These are phyloP conservation scores for Mucor indicus DNA, from an alignment of 371 early-diverging fungal genomes.

Conservation along the genomic window DNA sequence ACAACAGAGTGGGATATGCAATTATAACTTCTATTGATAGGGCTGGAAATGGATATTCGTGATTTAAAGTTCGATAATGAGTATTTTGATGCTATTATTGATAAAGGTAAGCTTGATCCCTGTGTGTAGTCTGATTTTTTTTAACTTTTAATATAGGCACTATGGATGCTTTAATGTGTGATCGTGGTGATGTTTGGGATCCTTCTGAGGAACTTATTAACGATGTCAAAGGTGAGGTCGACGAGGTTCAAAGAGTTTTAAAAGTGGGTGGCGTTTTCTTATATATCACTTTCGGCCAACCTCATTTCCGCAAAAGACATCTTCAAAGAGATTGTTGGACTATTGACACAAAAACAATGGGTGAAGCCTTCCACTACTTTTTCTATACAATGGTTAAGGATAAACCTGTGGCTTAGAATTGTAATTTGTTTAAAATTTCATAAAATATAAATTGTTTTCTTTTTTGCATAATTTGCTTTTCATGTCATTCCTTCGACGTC, in stretches of 20 bases:
- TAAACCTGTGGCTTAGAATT: constrained; percentile 9
- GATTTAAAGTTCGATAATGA: constrained; percentile 55
- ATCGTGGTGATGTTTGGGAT: constrained; percentile 86
- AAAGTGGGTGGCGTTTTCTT: constrained; percentile 76
- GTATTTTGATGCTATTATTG: constrained; percentile 75
- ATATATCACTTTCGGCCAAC: constrained; percentile 90
- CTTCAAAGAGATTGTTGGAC: constrained; percentile 69
- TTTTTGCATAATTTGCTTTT: too few species aligned
- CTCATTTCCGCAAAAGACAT: constrained; percentile 81
- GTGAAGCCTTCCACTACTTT: constrained; percentile 77
- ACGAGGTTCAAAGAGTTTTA: constrained; percentile 73
- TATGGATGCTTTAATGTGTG: constrained; percentile 84
- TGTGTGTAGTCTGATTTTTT: neutral
- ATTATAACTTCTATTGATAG: constrained; percentile 24
- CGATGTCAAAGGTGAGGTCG: constrained; percentile 68
- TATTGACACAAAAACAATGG: constrained; percentile 61
- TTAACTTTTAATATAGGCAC: constrained; percentile 29
- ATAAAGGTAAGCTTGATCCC: constrained; percentile 71
- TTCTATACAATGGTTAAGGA: constrained; percentile 58
- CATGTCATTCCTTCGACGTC: neutral
- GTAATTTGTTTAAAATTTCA: neutral
- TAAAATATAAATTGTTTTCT: neutral
- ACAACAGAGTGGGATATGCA: neutral
- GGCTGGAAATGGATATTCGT: constrained; percentile 83
- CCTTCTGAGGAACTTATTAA: constrained; percentile 69